phyloP scores from a whole-genome alignment of 257 asterid genomes.

The Petunia axillaris region DNA sequence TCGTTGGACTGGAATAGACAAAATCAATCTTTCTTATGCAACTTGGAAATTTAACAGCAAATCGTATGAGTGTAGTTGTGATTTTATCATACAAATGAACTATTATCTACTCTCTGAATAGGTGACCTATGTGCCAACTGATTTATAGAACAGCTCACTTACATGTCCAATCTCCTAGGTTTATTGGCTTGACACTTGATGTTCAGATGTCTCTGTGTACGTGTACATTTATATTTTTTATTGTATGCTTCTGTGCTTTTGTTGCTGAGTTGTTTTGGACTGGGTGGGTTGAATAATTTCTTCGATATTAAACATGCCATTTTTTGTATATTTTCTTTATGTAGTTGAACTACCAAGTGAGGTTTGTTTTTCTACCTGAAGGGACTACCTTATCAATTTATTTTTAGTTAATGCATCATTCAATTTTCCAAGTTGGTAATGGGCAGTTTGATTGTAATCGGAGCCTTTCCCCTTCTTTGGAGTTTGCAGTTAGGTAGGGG shows the following conservation, averaged over 20 bases:
- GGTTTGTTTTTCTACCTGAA: background rate
- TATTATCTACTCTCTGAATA: background rate
- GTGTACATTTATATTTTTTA: too few relatives aligned
- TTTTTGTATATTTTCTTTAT: background rate
- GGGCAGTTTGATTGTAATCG: background rate
- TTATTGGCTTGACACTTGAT: background rate
- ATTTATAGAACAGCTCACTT: background rate
- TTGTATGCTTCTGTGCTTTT: too few relatives aligned
- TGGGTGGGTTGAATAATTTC: background rate
- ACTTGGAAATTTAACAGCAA: background rate
- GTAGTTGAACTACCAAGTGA: background rate
- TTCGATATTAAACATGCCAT: background rate
- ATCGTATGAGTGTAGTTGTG: background rate
- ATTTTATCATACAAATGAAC: background rate
- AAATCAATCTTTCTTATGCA: background rate
- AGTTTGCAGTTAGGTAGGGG: background rate
- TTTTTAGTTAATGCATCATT: background rate
- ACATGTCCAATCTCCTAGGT: background rate
- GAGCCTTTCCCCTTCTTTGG: background rate
- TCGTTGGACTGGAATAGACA: background rate
- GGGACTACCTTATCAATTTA: background rate
- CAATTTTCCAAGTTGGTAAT: background rate
- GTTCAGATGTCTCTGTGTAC: too few relatives aligned
- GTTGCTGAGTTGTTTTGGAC: background rate
- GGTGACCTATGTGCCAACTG: background rate